Evolutionary conservation across 495 filamentous ascomycete species (phyloP), one percentile per base, ranked within the genome.

Genomic region (Bathelium albidoporum): DNA sequence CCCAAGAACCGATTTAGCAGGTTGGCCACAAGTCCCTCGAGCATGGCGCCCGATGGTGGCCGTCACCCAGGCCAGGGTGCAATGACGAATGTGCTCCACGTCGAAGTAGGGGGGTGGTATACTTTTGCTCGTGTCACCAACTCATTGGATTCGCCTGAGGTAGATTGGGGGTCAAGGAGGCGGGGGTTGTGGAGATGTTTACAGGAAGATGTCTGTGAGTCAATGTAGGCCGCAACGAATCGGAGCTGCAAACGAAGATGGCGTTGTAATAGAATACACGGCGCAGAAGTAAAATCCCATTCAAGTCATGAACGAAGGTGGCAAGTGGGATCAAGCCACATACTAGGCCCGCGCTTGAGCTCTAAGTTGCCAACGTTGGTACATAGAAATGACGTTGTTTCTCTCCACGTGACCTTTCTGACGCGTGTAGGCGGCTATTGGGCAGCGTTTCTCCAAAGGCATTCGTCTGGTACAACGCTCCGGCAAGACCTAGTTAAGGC

Each of bases 1-100:
- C 95, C 95, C 84, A 98, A 77, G 77, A 97, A 96, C 76, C 95
- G 89, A 78, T 98, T 98, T 70, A 98, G 86, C 78, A 98, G 80
- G 74, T 91, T 95, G 67, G 94, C 90, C 66, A 86, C 82, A 59
- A 88, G 71, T 43, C 83, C 80, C 73, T 87, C 85, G 70, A 88
- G 80, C 85, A 88, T 88, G 62, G 49, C 78, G 76, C 74, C 76
- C 70, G 67, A 31, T 61, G 67, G 58, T 65, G 67, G 68, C 67
- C 72, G 69, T 73, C 65, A 71, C 68, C 72, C 69, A 58, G 65
- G 72, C 68, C 64, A 39, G 69, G 70, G 65, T 41, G 36, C 12
- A 55, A 28, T 28, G 24, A 3, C 24, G 9, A 3, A 12, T 55
- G 7, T 28, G 49, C 9, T 55, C 49, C 22, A 20, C 11, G 5